Evolutionary conservation across 2,329 filamentous ascomycete genomes (phyloP).

Genomic region (Aspergillus fumigatiaffinis): DNA sequence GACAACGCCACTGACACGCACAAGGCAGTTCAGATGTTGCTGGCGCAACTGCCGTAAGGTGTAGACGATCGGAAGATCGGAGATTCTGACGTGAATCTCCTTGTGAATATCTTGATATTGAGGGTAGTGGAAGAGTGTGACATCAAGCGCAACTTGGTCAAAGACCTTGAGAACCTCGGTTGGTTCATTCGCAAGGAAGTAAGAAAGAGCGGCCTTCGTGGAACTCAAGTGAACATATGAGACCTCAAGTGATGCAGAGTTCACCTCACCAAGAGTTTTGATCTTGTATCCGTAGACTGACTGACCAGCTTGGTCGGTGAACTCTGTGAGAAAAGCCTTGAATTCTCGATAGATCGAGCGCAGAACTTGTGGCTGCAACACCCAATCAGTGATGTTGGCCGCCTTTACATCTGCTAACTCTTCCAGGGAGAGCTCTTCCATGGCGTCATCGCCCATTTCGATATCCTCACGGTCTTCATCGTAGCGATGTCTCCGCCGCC

Average conservation of each 20-base stretch:
- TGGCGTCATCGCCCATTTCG: constrained; percentile 85
- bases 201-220: constrained; percentile 88
- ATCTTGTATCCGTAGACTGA: constrained; percentile 96
- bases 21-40: constrained; percentile 90
- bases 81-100: constrained; percentile 96
- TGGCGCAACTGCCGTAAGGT: constrained; percentile 93
- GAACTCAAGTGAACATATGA: constrained; percentile 89
- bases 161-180: constrained; percentile 95
- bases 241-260: constrained; percentile 92
- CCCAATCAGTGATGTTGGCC: constrained; percentile 90
- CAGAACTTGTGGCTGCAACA: constrained; percentile 83
- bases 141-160: constrained; percentile 94
- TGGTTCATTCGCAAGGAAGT: constrained; percentile 92
- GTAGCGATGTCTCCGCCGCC: constrained; percentile 81
- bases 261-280: constrained; percentile 91
- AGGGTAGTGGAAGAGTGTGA: constrained; percentile 90
- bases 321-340: constrained; percentile 94
- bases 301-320: constrained; percentile 80
- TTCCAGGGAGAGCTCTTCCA: constrained; percentile 92
- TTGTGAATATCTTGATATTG: constrained; percentile 97
- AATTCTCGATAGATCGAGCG: constrained; percentile 94
- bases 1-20: constrained; percentile 91
- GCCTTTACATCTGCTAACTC: constrained; percentile 91
- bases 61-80: constrained; percentile 89
- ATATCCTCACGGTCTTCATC: constrained; percentile 90